Evolutionary conservation across 2,329 filamentous ascomycete species (phyloP).

Genomic region (Alternaria conjuncta): DNA sequence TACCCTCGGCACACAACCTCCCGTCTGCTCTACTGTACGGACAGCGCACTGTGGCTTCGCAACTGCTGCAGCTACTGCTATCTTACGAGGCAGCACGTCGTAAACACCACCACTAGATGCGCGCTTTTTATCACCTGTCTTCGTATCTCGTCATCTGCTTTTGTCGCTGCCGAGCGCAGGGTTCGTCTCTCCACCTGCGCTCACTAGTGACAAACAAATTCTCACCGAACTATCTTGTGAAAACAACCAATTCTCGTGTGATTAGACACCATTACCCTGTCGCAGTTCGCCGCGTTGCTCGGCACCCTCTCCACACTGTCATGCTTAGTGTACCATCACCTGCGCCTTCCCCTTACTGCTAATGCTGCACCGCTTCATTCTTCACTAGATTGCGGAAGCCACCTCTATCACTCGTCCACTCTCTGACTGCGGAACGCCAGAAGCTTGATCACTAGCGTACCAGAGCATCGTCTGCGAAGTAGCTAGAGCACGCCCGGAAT

Average conservation of each 20-base stretch:
- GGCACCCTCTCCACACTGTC: not conserved
- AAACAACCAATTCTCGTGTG: not conserved
- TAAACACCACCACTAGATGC: not conserved
- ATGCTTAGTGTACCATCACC: constrained; percentile 14
- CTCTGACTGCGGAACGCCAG: not conserved
- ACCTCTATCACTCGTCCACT: not conserved
- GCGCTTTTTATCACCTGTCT: constrained; percentile 8
- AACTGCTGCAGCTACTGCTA: not conserved
- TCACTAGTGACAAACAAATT: constrained; percentile 2
- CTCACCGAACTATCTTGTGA: not conserved
- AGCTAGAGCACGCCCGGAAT: constrained; percentile 63
- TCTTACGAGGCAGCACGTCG: not conserved
- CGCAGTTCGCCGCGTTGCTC: not conserved
- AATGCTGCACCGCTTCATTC: constrained; percentile 1
- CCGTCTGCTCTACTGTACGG: constrained; percentile 7
- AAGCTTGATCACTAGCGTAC: constrained; percentile 2
- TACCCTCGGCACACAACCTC: constrained; percentile 27
- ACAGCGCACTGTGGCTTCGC: constrained; percentile 8
- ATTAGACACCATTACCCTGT: constrained; percentile 4
- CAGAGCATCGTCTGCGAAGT: not conserved
- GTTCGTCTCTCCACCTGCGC: not conserved
- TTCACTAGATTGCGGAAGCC: not conserved
- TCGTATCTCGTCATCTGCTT: constrained; percentile 14
- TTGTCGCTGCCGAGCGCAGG: constrained; percentile 1
- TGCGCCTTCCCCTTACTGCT: not conserved